Conservation (phyloP, 2,329 filamentous ascomycete genomes). For the Aspergillus neotritici region DNA sequence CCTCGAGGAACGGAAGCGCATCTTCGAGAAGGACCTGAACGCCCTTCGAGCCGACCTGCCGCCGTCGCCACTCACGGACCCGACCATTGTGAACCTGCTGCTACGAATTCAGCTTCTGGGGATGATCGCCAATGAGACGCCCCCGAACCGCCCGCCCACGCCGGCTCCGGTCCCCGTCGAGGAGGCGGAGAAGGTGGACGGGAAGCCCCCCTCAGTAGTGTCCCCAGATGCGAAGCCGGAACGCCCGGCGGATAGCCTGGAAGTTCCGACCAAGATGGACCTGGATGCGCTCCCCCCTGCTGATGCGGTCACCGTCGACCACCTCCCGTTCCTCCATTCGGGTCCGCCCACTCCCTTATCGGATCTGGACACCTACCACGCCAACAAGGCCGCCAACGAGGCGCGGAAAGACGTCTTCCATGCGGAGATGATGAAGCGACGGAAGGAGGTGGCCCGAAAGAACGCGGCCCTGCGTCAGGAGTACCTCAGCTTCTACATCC, state of each 20-base stretch:
- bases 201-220: conserved; percentile 1
- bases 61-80: conserved; percentile 38
- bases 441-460: conserved; percentile 34
- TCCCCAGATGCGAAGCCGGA: conserved; percentile 12
- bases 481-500: conserved; percentile 39
- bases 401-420: conserved; percentile 36
- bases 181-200: conserved; percentile 3
- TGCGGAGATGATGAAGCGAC: conserved; percentile 34
- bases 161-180: conserved; percentile 1
- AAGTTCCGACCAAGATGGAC: conserved; percentile 9
- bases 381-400: conserved; percentile 36
- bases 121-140: conserved; percentile 34
- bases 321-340: conserved; percentile 41
- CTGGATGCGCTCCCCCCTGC: conserved; percentile 13
- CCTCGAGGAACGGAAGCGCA: conserved; percentile 40
- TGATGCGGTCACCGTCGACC: conserved; percentile 36
- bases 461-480: conserved; percentile 37
- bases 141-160: conserved; percentile 16
- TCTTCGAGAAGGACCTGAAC: conserved; percentile 43
- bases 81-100: conserved; percentile 36
- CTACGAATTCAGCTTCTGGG: conserved; percentile 42
- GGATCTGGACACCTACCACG: conserved; percentile 41
- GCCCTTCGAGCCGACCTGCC: conserved; percentile 40
- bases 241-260: conserved; percentile 11
- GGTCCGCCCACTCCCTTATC: conserved; percentile 41